Percentiles rank a stretch among this genome's conserved stretches.
Conservation (phyloP, 371 early-diverging fungal species). For the Mortierella sp. region DNA sequence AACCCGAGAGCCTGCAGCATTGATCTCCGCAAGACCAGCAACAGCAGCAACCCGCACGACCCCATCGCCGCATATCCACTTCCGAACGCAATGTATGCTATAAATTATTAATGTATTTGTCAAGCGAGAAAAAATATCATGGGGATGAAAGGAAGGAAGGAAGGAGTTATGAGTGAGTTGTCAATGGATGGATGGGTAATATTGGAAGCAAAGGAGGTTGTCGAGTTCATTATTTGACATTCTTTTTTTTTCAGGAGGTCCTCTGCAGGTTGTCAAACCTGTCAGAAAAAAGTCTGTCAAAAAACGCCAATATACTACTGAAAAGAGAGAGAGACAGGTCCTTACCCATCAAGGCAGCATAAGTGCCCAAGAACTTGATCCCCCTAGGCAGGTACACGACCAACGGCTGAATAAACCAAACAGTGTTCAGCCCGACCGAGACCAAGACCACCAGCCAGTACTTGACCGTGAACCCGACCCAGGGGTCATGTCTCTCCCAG, state of each 20-base stretch:
- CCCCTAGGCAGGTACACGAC: constrained; percentile 16
- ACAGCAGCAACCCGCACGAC: constrained; percentile 32
- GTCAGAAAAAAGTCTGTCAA: constrained; percentile 12
- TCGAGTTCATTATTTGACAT: too few relatives aligned
- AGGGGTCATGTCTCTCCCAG: constrained; percentile 49
- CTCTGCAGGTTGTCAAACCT: background rate
- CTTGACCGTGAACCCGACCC: constrained; percentile 33
- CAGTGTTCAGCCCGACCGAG: constrained; percentile 21
- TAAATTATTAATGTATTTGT: too few relatives aligned
- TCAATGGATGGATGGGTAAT: too few relatives aligned
- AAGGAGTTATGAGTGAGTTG: background rate
- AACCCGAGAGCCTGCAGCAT: constrained; percentile 49
- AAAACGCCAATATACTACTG: background rate
- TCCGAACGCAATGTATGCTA: constrained; percentile 38
- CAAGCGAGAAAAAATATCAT: background rate
- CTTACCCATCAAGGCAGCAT: constrained; percentile 34
- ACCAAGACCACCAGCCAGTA: constrained; percentile 34
- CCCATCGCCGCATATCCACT: constrained; percentile 52
- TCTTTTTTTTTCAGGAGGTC: background rate
- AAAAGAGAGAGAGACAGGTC: background rate
- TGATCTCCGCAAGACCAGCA: constrained; percentile 40
- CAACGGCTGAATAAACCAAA: constrained; percentile 39
- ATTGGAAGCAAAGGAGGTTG: background rate
- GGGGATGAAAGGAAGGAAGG: background rate
- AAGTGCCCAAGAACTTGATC: constrained; percentile 16